Base-by-base conservation (phyloP, 148 eudicot species). In the Amaranthus hypochondriacus region DNA sequence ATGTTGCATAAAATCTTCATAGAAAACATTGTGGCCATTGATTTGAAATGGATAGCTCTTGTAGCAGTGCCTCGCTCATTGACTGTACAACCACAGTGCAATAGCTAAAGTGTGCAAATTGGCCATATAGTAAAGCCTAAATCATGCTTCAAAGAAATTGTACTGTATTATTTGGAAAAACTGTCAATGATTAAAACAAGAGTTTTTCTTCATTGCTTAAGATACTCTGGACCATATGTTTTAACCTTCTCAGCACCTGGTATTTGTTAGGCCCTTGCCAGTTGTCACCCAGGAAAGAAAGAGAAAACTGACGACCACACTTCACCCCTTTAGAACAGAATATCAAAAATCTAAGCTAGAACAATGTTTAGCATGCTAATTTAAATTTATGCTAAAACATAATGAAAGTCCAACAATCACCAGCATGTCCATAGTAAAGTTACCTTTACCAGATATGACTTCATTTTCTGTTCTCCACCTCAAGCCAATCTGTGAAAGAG, bases 381-480 rank as follows among this genome's bases (percentile, higher is more conserved):
- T 5, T 47, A 4, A 42, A 55, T 39, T 28, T 15, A 46, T 9
- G 6, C 50, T 55, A 50, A 28, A 50, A 9, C 42, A 12, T 48
- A 21, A 2, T 39, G 28, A 55, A 42, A 11, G 51, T 8, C 49
- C 43, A 4, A 42, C 48, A 54, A 14, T 56, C 54, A 56, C 44
- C 4, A 65, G 58, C 39, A 53, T 28, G 39, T 2, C 39, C 39
- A 28, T 28, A 28, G 39, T 59, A 62, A 75, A 60, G 61, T 54
- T 77, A 93, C 98, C 98, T 91, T 93, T 93, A 71, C 98, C 98
- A 78, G 97, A 86, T 56, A 84, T 77, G 54, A 93, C 98, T 89
- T 93, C 98, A 59, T 88, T 91, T 78, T 91, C 97, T 18, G 91
- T 88, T 81, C 98, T 93, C 98, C 98, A 93, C 78, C 98, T 91